A percentile compares a stretch with the other conserved stretches of the same genome.
Conservation (phyloP, 2,329 filamentous ascomycete species). For the Monosporascus sp. region DNA sequence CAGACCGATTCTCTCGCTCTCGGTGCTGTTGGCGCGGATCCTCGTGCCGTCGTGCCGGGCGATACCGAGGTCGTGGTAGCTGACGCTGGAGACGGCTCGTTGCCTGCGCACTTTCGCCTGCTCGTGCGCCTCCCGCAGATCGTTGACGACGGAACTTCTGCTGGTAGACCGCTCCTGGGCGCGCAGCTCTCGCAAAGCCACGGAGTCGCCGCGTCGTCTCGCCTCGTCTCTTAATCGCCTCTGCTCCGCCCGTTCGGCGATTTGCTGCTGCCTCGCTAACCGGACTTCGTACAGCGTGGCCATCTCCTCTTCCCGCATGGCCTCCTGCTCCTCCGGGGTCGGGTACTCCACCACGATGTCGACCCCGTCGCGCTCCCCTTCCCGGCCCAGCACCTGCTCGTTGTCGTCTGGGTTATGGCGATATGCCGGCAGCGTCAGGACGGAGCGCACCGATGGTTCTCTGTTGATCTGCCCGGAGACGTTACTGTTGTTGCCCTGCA, state of each 20-base stretch:
- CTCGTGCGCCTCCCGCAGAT: slow-evolving; percentile 51
- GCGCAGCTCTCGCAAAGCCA: slow-evolving; percentile 62
- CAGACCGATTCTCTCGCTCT: slow-evolving; percentile 67
- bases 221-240: slow-evolving; percentile 66
- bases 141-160: slow-evolving; percentile 51
- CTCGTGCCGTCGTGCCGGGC: slow-evolving; percentile 73
- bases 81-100: slow-evolving; percentile 67
- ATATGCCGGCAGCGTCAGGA: slow-evolving; percentile 90
- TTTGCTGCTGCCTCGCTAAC: slow-evolving; percentile 66
- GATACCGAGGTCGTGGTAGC: slow-evolving; percentile 71
- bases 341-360: slow-evolving; percentile 86
- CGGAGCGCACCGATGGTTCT: slow-evolving; percentile 81
- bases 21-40: slow-evolving; percentile 65
- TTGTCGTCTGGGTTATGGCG: slow-evolving; percentile 64
- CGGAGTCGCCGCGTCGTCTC: slow-evolving; percentile 62
- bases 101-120: slow-evolving; percentile 56
- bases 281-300: slow-evolving; percentile 87
- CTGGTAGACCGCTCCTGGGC: slow-evolving; percentile 45
- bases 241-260: slow-evolving; percentile 73
- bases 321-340: slow-evolving; percentile 72
- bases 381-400: slow-evolving; percentile 79
- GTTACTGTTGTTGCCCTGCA: slow-evolving; percentile 18
- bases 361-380: slow-evolving; percentile 87
- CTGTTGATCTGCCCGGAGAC: slow-evolving; percentile 57
- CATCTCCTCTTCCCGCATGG: slow-evolving; percentile 83